Evolutionary conservation across 345 rosid species (phyloP), one percentile per base, ranked within the genome.

Genomic region (Trapa bicornis): DNA sequence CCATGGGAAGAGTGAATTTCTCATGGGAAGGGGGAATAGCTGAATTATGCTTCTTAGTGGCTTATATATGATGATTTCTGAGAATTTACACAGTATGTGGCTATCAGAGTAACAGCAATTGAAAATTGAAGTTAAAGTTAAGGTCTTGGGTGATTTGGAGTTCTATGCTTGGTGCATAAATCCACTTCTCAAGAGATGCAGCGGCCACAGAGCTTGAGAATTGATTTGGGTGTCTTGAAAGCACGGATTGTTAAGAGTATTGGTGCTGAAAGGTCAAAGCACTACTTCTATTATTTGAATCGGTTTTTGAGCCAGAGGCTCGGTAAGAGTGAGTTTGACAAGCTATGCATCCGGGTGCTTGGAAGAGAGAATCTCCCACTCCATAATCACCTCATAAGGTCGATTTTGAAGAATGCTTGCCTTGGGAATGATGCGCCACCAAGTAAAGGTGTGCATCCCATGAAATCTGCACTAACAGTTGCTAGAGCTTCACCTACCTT

Each of bases 361-460:
- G 99, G 99, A 61, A 86, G 87, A 73, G 99, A 94, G 78, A 89
- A 87, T 84, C 84, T 94, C 32, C 78, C 87, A 0, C 80, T 94
- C 68, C 99, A 94, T 77, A 94, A 94, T 80, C 88, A 82, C 81
- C 80, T 94, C 75, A 78, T 94, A 70, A 78, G 81, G 16, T 80
- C 96, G 3, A 85, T 94, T 64, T 76, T 91, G 87, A 94, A 82
- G 72, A 94, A 91, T 76, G 93, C 91, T 22, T 80, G 85, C 75
- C 87, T 82, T 42, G 89, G 89, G 33, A 87, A 85, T 73, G 77
- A 79, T 11, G 84, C 87, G 1, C 96, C 97, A 0, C 73, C 87
- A 37, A 50, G 74, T 73, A 75, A 78, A 35, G 87, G 86, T 64
- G 82, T 72, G 13, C 79, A 80, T 37, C 86, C 80, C 11, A 36